phyloP scores from a whole-genome alignment of 495 filamentous ascomycete species.

The Hamigera avellanea region DNA sequence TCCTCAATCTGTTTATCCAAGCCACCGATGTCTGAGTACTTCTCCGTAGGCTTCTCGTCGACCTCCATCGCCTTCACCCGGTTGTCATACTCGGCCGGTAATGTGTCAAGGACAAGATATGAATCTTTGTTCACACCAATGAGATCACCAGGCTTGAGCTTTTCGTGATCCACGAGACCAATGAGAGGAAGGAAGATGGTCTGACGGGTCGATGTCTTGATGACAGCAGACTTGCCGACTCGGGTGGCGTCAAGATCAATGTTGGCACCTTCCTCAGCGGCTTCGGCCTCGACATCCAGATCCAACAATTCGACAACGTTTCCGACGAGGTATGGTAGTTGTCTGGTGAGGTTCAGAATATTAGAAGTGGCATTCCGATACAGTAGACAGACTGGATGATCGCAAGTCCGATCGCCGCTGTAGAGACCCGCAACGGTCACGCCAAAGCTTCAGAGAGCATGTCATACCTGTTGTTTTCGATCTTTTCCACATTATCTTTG shows the following conservation, averaged over 20 bases:
- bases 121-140: conserved; percentile 99
- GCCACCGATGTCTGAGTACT: conserved; percentile 96
- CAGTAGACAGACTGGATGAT: background rate
- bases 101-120: conserved; percentile 94
- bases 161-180: conserved; percentile 88
- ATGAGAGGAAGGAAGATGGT: conserved; percentile 98
- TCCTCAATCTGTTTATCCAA: conserved; percentile 99
- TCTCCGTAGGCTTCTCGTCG: conserved; percentile 98
- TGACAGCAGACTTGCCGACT: conserved; percentile 95
- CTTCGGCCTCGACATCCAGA: conserved; percentile 91
- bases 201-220: conserved; percentile 98
- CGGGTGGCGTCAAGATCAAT: conserved; percentile 96
- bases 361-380: too few relatives aligned
- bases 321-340: conserved; percentile 95
- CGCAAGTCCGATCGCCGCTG: background rate
- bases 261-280: conserved; percentile 93
- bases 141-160: conserved; percentile 86
- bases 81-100: conserved; percentile 98
- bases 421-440: too few relatives aligned
- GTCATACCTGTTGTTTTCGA: conserved; percentile 89
- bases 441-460: background rate
- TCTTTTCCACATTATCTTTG: conserved; percentile 97
- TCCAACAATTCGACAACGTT: conserved; percentile 97
- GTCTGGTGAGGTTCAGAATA: conserved; percentile 39
- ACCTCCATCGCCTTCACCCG: conserved; percentile 99